Percentiles rank a stretch among this genome's conserved stretches.
Conservation (phyloP, 2,329 filamentous ascomycete genomes). For the Diaporthe aspalathi region DNA sequence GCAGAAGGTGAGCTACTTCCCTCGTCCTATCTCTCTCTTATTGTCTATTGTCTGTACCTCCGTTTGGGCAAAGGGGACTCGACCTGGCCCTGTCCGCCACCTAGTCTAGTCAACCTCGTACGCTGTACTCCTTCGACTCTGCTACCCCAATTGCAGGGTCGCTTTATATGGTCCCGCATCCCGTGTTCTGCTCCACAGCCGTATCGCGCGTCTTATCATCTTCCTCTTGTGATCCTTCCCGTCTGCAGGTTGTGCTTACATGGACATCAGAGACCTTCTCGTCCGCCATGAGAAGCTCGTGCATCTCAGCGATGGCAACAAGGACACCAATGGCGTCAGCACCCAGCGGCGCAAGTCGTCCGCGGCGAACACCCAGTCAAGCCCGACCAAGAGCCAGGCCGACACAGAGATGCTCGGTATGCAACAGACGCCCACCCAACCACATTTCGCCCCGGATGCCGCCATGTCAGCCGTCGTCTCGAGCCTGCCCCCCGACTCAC, state of each 20-base stretch:
- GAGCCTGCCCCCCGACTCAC: conserved; percentile 59
- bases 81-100: conserved; percentile 24
- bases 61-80: conserved; percentile 1
- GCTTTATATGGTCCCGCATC: conserved; percentile 33
- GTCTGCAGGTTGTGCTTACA: conserved; percentile 59
- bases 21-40: conserved; percentile 33
- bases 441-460: conserved; percentile 55
- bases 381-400: conserved; percentile 60
- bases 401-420: conserved; percentile 60
- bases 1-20: conserved; percentile 64
- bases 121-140: conserved; percentile 23
- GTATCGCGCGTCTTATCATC: conserved; percentile 33
- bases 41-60: background rate
- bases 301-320: conserved; percentile 70
- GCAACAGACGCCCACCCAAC: conserved; percentile 49
- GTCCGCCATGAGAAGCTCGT: conserved; percentile 74
- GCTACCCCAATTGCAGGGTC: conserved; percentile 25
- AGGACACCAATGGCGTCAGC: conserved; percentile 52
- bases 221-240: conserved; percentile 28
- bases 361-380: conserved; percentile 57
- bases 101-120: conserved; percentile 9
- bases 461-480: conserved; percentile 53
- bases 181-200: conserved; percentile 30
- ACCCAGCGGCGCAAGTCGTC: conserved; percentile 62
- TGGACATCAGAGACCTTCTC: conserved; percentile 73